phyloP scores from a whole-genome alignment of 2,329 filamentous ascomycete genomes.

The Penicillium nordicum region DNA sequence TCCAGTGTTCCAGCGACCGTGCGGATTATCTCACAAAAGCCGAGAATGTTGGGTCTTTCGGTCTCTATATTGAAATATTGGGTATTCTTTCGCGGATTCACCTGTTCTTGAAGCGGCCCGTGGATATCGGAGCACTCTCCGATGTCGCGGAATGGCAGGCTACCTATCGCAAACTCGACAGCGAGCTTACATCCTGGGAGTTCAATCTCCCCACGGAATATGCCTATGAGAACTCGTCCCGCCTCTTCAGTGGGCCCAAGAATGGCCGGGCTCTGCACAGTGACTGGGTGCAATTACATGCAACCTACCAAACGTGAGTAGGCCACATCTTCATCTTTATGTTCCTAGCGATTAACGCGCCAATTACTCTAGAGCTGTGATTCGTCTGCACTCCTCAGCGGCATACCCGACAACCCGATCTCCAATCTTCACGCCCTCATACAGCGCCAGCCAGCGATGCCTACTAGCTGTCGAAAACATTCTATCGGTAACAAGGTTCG shows the following conservation, averaged over 20 bases:
- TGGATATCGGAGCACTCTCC: constrained; percentile 77
- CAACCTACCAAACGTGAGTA: constrained; percentile 76
- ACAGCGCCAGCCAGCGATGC: constrained; percentile 78
- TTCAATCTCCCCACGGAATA: constrained; percentile 78
- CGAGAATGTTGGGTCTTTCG: constrained; percentile 82
- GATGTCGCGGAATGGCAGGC: constrained; percentile 90
- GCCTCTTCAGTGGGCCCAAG: constrained; percentile 65
- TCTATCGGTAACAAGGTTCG: constrained; percentile 71
- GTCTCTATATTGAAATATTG: constrained; percentile 85
- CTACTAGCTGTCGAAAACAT: constrained; percentile 80
- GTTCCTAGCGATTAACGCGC: not conserved
- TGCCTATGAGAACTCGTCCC: constrained; percentile 67
- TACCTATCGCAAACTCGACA: constrained; percentile 80
- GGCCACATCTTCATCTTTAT: not conserved
- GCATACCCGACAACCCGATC: constrained; percentile 88
- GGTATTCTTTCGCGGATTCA: constrained; percentile 85
- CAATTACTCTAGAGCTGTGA: constrained; percentile 60
- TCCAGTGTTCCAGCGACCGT: constrained; percentile 53
- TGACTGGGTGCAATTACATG: constrained; percentile 87
- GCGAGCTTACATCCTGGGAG: constrained; percentile 76
- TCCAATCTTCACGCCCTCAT: constrained; percentile 84
- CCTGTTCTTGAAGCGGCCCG: constrained; percentile 80
- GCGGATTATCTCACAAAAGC: constrained; percentile 66
- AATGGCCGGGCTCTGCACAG: constrained; percentile 69
- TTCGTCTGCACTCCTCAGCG: constrained; percentile 85